Conservation (phyloP, 2,329 filamentous ascomycete genomes). For the Nectriaceae sp. region DNA sequence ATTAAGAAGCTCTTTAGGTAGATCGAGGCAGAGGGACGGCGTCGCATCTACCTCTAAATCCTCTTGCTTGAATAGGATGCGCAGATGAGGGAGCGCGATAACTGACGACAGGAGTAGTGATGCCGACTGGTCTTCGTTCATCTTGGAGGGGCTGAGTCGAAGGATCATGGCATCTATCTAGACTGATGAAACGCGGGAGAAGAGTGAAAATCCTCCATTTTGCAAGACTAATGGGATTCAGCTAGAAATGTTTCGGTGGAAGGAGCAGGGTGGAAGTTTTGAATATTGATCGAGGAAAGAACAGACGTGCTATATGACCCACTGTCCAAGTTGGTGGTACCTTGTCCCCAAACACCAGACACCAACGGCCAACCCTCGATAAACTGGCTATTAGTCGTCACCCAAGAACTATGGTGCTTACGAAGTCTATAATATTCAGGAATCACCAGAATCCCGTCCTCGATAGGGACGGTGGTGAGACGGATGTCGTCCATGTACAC, state of each 20-base stretch:
- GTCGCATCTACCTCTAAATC: constrained; percentile 26
- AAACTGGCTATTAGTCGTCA: not conserved
- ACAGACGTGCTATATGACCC: not conserved
- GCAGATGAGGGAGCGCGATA: constrained; percentile 29
- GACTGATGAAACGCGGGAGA: too few relatives aligned
- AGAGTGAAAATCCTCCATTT: not conserved
- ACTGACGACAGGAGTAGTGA: constrained; percentile 3
- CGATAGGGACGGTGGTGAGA: too few relatives aligned
- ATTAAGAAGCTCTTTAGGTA: constrained; percentile 15
- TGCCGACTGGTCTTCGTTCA: too few relatives aligned
- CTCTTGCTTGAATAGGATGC: constrained; percentile 19
- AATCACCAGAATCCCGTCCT: too few relatives aligned
- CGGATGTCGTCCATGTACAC: too few relatives aligned
- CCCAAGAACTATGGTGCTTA: not conserved
- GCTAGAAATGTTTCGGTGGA: too few relatives aligned
- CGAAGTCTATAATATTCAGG: not conserved
- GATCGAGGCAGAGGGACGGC: constrained; percentile 28
- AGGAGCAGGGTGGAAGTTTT: not conserved
- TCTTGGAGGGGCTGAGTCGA: not conserved
- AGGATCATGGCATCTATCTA: not conserved
- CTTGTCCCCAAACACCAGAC: not conserved
- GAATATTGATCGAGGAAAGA: not conserved
- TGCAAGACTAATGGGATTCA: too few relatives aligned
- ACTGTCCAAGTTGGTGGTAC: not conserved
- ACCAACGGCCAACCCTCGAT: not conserved